These are phyloP conservation scores for Phytophthora pini DNA, from an alignment of 352 stramenopile genomes.

Conservation along the genomic window DNA sequence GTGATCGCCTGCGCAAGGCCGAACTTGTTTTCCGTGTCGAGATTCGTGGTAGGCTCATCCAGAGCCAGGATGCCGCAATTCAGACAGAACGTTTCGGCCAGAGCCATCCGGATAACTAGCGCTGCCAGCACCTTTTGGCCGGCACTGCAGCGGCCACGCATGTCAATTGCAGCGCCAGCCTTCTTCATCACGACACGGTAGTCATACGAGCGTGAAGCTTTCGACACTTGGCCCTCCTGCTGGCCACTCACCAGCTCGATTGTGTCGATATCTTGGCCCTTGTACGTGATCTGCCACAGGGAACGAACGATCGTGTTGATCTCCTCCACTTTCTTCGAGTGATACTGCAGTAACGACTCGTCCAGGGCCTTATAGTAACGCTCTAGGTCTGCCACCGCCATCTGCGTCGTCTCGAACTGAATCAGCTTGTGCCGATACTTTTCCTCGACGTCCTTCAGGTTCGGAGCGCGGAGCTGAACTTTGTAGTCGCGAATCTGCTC, in stretches of 20 bases:
- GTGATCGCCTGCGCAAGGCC: slow-evolving; percentile 89
- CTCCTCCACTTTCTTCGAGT: slow-evolving; percentile 98
- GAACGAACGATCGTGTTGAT: slow-evolving; percentile 99
- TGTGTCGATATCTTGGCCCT: slow-evolving; percentile 99
- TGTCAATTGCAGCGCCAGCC: slow-evolving; percentile 94
- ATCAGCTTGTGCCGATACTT: slow-evolving; percentile 95
- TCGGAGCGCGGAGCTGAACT: slow-evolving; percentile 52
- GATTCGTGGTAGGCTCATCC: slow-evolving; percentile 99
- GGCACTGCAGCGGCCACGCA: slow-evolving; percentile 98
- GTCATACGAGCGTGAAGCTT: slow-evolving; percentile 94
- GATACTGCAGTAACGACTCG: slow-evolving; percentile 96
- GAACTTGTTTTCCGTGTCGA: slow-evolving; percentile 97
- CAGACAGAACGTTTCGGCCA: slow-evolving; percentile 99
- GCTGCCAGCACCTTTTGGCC: slow-evolving; percentile 97
- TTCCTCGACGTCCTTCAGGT: slow-evolving; percentile 95
- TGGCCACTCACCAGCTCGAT: slow-evolving; percentile 98
- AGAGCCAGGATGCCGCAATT: slow-evolving; percentile 98
- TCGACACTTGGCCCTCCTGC: slow-evolving; percentile 69
- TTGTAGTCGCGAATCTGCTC: slow-evolving; percentile 70
- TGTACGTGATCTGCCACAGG: slow-evolving; percentile 99
- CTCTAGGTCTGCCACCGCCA: slow-evolving; percentile 97
- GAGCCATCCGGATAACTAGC: slow-evolving; percentile 97
- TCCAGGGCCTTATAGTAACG: slow-evolving; percentile 97
- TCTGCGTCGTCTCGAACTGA: slow-evolving; percentile 95
- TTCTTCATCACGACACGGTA: slow-evolving; percentile 99